A percentile compares a stretch with the other conserved stretches of the same genome.
phyloP scores from a whole-genome alignment of 176 grass and related monocot species.

The Ensete ventricosum region DNA sequence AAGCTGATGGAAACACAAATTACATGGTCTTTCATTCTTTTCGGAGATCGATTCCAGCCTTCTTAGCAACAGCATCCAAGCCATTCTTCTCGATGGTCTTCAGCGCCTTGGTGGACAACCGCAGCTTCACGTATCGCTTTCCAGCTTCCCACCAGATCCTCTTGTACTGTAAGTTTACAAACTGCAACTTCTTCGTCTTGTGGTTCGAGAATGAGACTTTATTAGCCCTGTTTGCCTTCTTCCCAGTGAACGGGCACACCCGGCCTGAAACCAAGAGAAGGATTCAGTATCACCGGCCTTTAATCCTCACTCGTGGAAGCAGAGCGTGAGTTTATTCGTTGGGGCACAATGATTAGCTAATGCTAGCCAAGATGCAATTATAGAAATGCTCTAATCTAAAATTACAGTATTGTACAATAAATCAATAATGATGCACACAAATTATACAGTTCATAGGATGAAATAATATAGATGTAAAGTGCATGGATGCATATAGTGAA shows the following conservation, averaged over 20 bases:
- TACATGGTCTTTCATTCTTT: constrained; percentile 32
- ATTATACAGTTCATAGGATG: too few species aligned
- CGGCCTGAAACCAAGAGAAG: constrained; percentile 37
- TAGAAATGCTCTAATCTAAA: too few species aligned
- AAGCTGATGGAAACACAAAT: background rate
- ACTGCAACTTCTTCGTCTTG: constrained; percentile 85
- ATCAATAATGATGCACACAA: too few species aligned
- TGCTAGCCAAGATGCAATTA: too few species aligned
- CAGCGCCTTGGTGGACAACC: constrained; percentile 75
- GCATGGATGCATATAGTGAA: too few species aligned
- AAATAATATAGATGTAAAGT: too few species aligned
- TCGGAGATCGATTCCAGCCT: constrained; percentile 74
- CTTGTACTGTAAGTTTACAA: constrained; percentile 93
- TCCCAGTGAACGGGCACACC: constrained; percentile 62
- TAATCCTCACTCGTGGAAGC: too few species aligned
- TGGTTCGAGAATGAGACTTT: constrained; percentile 84
- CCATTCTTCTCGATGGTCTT: constrained; percentile 92
- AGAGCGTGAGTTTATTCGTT: too few species aligned
- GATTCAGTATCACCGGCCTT: background rate
- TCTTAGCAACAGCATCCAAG: constrained; percentile 70
- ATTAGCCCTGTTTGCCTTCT: constrained; percentile 75
- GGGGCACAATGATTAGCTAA: too few species aligned
- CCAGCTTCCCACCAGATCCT: constrained; percentile 87
- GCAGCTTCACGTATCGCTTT: constrained; percentile 62
- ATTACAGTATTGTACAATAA: too few species aligned